A percentile compares a stretch with the other conserved stretches of the same genome.
Conservation (phyloP, 495 filamentous ascomycete species). For the Tuber melanosporum region DNA sequence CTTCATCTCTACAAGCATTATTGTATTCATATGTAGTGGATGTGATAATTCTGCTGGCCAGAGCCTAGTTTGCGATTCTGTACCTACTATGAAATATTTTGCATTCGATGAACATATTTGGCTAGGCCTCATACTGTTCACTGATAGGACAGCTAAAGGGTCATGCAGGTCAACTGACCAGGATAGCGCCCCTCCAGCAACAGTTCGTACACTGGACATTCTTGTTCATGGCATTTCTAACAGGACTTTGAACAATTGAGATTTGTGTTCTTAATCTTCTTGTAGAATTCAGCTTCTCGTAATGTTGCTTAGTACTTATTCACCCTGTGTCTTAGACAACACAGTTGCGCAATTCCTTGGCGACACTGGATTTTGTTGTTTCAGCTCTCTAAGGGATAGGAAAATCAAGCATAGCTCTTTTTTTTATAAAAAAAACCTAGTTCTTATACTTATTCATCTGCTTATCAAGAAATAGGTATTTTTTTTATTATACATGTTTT, state of each 20-base stretch:
- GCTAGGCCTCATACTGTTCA: neutral
- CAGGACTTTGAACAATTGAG: neutral
- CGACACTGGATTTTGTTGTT: neutral
- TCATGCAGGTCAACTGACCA: neutral
- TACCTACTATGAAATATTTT: neutral
- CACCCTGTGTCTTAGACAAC: neutral
- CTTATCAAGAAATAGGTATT: no score
- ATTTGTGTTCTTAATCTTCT: neutral
- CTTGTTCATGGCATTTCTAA: neutral
- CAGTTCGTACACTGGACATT: neutral
- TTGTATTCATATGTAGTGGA: neutral
- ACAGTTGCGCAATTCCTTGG: neutral
- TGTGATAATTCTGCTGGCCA: neutral
- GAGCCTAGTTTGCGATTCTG: neutral
- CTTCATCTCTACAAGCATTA: rapidly evolving
- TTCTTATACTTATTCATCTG: no score
- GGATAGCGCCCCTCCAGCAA: neutral
- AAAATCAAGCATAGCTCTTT: no score
- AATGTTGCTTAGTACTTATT: neutral
- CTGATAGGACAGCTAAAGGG: neutral
- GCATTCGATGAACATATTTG: neutral
- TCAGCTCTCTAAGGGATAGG: neutral
- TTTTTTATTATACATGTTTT: no score
- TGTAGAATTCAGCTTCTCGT: neutral
- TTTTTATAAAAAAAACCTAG: no score